Base-by-base conservation (phyloP, 441 rosid genomes). In the Gossypium aridum region DNA sequence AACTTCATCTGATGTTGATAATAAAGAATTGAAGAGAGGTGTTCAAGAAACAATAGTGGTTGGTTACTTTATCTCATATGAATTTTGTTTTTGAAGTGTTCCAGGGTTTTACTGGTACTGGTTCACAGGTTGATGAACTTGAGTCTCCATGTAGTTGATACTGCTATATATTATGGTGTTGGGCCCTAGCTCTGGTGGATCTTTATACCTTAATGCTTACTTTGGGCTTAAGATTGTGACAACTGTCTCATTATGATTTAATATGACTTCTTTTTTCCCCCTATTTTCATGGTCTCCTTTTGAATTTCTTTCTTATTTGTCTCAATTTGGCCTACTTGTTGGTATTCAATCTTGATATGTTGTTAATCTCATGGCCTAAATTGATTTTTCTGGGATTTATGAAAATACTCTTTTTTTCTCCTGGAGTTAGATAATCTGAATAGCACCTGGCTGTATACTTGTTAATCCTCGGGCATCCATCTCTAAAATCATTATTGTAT, bases 41-140 rank as follows among this genome's bases (percentile, higher is more conserved):
- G 84, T 82, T 73, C 84, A 84, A 74, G 95, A 91, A 75, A 82
- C 81, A 69, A 84, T 96, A 64, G 81, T 96, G 90, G 99, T 96
- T 75, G 83, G 92, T 81, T 75, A 43, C 76, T 77, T 76, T 75
- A 45, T 73, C 81, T 74, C 39, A 64, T 75, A 62, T 76, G 54
- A 77, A 51, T 66, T 53, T 61, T 10, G 63, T 47, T 47, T 20
- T 59, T 3, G 28, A 14, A 20, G 43, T 60, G 45, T 23, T 43
- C 51, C 45, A 16, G 39, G 23, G 26, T 47, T 60, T 72, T 16
- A 39, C 16, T 72, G 28, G 1, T 59, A 22, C 16, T 53, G 31
- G 49, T 70, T 55, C 3, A 28, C 31, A 17, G 59, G 19, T 19
- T 34, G 51, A 9, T 71, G 34, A 31, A 68, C 56, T 68, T 47